Evolutionary conservation across 2,329 filamentous ascomycete genomes (phyloP).

Genomic region (Ilyonectria robusta): DNA sequence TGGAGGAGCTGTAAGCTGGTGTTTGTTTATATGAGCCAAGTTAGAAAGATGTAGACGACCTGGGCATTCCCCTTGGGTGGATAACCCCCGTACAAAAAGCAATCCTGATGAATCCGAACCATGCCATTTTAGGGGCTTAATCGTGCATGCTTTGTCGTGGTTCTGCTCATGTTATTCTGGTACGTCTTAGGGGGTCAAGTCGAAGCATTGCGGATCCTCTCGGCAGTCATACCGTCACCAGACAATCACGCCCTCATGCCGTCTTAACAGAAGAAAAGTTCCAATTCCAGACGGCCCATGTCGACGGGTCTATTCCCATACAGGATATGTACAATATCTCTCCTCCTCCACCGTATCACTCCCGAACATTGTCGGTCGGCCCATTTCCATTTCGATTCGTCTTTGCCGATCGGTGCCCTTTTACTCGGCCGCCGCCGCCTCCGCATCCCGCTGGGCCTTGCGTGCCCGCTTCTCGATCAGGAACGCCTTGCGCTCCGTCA

Average conservation of each 20-base stretch:
- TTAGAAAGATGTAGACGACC: slow-evolving; percentile 28
- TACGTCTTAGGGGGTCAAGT: not conserved
- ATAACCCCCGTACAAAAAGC: slow-evolving; percentile 9
- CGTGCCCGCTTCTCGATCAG: slow-evolving; percentile 92
- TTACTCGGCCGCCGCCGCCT: slow-evolving; percentile 41
- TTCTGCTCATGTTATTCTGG: not conserved
- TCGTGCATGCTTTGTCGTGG: slow-evolving; percentile 1
- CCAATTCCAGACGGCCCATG: slow-evolving; percentile 45
- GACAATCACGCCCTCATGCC: slow-evolving; percentile 1
- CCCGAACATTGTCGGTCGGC: slow-evolving; percentile 1
- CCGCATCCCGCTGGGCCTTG: slow-evolving; percentile 60
- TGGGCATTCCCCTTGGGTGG: slow-evolving; percentile 12
- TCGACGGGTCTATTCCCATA: slow-evolving; percentile 44
- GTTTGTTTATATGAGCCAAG: slow-evolving; percentile 36
- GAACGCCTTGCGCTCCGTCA: slow-evolving; percentile 83
- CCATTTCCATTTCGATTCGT: not conserved
- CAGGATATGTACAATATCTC: slow-evolving; percentile 45
- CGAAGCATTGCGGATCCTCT: not conserved
- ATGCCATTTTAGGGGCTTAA: slow-evolving; percentile 13
- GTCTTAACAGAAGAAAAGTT: slow-evolving; percentile 29
- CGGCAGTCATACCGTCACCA: not conserved
- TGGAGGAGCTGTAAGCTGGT: slow-evolving; percentile 66
- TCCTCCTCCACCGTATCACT: not conserved
- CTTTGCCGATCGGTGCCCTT: slow-evolving; percentile 15
- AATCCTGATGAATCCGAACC: slow-evolving; percentile 28